A percentile compares a stretch with the other conserved stretches of the same genome.
Evolutionary conservation across 257 asterid species (phyloP).

Genomic region (Craterostigma plantagineum): DNA sequence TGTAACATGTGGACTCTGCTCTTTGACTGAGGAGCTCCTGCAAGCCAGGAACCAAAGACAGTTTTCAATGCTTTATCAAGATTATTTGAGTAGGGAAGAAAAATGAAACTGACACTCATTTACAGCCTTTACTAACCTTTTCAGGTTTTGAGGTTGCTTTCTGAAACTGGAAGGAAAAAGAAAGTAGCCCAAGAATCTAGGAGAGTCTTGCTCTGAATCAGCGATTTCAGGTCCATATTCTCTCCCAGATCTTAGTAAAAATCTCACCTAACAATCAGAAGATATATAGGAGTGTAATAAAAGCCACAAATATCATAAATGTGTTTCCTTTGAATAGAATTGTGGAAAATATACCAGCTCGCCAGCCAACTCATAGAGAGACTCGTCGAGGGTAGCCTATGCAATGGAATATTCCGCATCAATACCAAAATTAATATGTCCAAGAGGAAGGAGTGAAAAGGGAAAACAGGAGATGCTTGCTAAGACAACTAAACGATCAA

Average conservation of each 20-base stretch:
- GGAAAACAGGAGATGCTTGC: conserved; percentile 2
- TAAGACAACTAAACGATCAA: no score
- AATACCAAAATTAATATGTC: conserved; percentile 13
- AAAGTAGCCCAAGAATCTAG: conserved; percentile 78
- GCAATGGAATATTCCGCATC: conserved; percentile 16
- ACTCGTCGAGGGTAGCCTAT: conserved; percentile 93
- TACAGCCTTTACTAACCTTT: conserved; percentile 31
- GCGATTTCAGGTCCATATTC: conserved; percentile 60
- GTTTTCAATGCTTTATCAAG: not conserved
- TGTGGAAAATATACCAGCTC: conserved; percentile 65
- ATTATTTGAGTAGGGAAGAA: not conserved
- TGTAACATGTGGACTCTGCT: conserved; percentile 79
- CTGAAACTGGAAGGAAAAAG: conserved; percentile 65
- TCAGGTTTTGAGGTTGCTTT: conserved; percentile 62
- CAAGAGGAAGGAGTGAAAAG: conserved; percentile 6
- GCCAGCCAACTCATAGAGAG: conserved; percentile 92
- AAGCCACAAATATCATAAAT: conserved; percentile 7
- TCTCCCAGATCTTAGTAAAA: conserved; percentile 93
- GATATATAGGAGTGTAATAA: conserved; percentile 6
- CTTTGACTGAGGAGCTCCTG: conserved; percentile 61
- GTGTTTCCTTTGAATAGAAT: not conserved
- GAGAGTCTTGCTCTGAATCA: conserved; percentile 64
- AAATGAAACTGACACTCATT: not conserved
- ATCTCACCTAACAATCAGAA: conserved; percentile 57
- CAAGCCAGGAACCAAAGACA: conserved; percentile 9